A percentile compares a stretch with the other conserved stretches of the same genome.
These are phyloP conservation scores for Asterochloris sp. DNA, from an alignment of 139 green algal genomes.

Conservation along the genomic window DNA sequence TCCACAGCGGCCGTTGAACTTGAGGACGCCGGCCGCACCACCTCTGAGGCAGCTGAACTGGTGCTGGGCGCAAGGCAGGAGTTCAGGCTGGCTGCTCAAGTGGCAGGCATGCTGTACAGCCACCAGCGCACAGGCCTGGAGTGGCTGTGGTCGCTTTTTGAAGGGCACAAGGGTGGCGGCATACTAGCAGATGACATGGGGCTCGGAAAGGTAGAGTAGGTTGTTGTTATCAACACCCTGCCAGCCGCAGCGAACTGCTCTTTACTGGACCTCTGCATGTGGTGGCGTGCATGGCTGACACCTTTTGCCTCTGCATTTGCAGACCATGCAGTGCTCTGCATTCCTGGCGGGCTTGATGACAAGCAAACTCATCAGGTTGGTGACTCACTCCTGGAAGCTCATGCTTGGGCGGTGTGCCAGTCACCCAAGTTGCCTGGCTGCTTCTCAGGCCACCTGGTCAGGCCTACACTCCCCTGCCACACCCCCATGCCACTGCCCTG, in stretches of 20 bases:
- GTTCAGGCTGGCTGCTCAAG: conserved; percentile 33
- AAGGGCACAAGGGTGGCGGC: conserved; percentile 44
- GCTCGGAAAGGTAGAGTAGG: conserved; percentile 33
- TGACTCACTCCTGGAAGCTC: neutral
- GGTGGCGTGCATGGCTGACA: neutral
- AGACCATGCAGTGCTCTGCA: conserved; percentile 82
- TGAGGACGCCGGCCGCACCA: too few species aligned
- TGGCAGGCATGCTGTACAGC: conserved; percentile 57
- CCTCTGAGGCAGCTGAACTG: neutral
- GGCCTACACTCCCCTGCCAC: neutral
- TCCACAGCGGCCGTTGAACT: too few species aligned
- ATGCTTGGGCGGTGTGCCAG: conserved; percentile 1
- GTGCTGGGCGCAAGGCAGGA: neutral
- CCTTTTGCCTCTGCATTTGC: neutral
- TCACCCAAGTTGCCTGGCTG: neutral
- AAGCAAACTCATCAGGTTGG: conserved; percentile 27
- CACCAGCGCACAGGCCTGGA: conserved; percentile 72
- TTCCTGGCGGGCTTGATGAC: conserved; percentile 74
- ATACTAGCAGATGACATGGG: conserved; percentile 78
- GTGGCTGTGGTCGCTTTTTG: conserved; percentile 77
- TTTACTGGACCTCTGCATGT: neutral
- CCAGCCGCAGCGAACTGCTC: neutral
- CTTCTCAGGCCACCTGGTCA: neutral
- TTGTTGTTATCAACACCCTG: neutral
- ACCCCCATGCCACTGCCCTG: too few species aligned